Percentiles rank a stretch among this genome's conserved stretches.
Conservation (phyloP, 495 filamentous ascomycete species). For the Evansstolkia leycettana region DNA sequence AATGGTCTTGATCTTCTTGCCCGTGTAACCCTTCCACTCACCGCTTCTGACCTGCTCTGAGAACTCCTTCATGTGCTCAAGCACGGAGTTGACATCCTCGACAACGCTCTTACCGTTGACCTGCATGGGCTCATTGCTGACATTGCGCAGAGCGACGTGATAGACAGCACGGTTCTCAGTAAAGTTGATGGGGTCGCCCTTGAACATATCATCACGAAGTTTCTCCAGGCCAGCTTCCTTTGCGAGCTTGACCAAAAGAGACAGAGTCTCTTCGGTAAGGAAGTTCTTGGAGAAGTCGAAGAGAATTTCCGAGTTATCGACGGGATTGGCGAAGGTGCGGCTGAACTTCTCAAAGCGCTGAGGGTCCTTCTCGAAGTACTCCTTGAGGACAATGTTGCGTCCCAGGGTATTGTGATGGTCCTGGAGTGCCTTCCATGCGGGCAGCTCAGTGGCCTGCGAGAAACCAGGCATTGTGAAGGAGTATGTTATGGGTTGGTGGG, state of each 20-base stretch:
- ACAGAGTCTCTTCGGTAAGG: constrained; percentile 83
- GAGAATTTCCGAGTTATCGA: constrained; percentile 69
- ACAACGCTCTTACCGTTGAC: constrained; percentile 95
- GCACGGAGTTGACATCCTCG: constrained; percentile 79
- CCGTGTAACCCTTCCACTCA: constrained; percentile 96
- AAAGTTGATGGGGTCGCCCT: constrained; percentile 96
- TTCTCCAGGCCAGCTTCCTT: constrained; percentile 83
- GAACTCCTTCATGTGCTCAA: constrained; percentile 96
- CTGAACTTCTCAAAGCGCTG: constrained; percentile 83
- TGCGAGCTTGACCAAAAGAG: constrained; percentile 73
- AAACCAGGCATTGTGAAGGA: constrained; percentile 41
- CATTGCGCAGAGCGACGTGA: constrained; percentile 86
- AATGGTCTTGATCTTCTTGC: constrained; percentile 92
- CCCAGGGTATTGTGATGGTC: constrained; percentile 74
- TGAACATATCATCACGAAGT: constrained; percentile 94
- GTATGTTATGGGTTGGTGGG: background rate
- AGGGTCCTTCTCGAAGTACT: constrained; percentile 82
- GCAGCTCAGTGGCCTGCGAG: constrained; percentile 66
- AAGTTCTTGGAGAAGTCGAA: constrained; percentile 99
- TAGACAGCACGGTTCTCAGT: constrained; percentile 95
- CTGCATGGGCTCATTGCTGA: constrained; percentile 71
- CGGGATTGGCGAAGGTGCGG: constrained; percentile 68
- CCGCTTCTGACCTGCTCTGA: constrained; percentile 88
- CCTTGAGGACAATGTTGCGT: constrained; percentile 81
- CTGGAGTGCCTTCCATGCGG: constrained; percentile 79